Evolutionary conservation across 1,284 basidiomycete genomes (phyloP), one percentile per base, ranked within the genome.

Genomic region (Somion occarium): DNA sequence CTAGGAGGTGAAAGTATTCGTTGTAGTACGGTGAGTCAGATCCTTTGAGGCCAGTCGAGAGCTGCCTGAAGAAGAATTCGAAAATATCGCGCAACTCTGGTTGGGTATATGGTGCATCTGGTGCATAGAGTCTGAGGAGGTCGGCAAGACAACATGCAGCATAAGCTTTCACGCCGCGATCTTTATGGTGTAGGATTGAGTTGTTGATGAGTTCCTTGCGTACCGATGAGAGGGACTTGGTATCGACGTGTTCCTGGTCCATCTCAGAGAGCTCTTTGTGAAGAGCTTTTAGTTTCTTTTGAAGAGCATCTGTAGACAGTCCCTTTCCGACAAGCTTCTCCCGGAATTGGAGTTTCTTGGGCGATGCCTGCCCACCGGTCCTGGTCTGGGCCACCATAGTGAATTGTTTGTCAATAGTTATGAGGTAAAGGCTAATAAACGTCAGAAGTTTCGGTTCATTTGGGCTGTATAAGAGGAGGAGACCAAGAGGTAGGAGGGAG

Each of bases 71-170:
- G 76, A 97, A 91, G 78, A 98, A 98, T 62, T 93, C 83, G 70
- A 98, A 98, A 64, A 98, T 94, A 68, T 96, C 92, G 72, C 89
- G 79, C 38, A 98, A 82, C 67, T 98, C 91, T 44, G 78, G 71
- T 46, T 85, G 84, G 2, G 87, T 95, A 67, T 96, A 99, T 9
- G 97, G 97, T 25, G 97, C 96, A 64, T 98, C 93, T 1, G 97
- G 97, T 0, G 97, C 97, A 67, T 94, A 98, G 44, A 99, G 79
- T 34, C 93, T 74, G 46, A 99, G 82, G 53, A 98, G 75, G 68
- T 99, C 95, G 1, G 94, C 93, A 18, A 99, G 79, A 70, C 94
- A 98, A 69, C 93, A 97, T 0, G 93, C 94, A 3, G 90, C 83
- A 59, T 91, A 91, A 0, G 93, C 94, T 68, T 95, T 97, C 59